Evolutionary conservation across 2,329 filamentous ascomycete species (phyloP), one percentile per base, ranked within the genome.

Genomic region (Furcasterigmium sp.): DNA sequence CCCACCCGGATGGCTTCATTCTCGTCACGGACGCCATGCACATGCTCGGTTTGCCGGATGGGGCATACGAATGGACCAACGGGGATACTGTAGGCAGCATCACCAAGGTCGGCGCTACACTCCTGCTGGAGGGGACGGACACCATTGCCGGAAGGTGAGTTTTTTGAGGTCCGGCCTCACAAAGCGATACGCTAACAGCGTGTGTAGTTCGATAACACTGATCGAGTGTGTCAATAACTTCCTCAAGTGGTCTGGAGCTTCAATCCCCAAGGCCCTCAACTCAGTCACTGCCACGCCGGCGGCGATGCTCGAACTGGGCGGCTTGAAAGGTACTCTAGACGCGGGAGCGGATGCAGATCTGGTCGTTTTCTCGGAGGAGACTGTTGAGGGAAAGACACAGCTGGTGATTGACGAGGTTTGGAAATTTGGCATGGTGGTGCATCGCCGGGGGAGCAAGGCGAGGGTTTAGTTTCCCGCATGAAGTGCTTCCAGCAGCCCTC

Each of bases 11-110:
- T 5, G 91, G 91, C 1, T 83, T 93, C 56, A 85, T 95, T 47
- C 78, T 96, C 6, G 90, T 96, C 36, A 95, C 91, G 0, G 91
- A 96, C 62, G 90, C 90, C 5, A 95, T 95, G 88, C 83, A 87
- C 52, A 75, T 95, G 14, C 84, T 87, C 17, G 91, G 91, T 1
- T 72, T 94, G 42, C 85, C 86, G 0, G 90, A 95, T 55, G 91
- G 91, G 3, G 75, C 79, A 3, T 95, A 95, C 59, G 78, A 84
- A 49, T 95, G 89, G 88, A 91, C 82, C 5, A 95, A 95, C 54
- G 80, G 80, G 7, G 74, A 77, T 44, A 65, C 67, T 20, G 72
- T 72, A 37, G 74, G 74, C 50, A 71, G 67, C 28, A 80, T 85
- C 50, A 64, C 85, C 46, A 91, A 91, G 67, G 78, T 76, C 40